These are phyloP conservation scores for Huntiella abstrusa DNA, from an alignment of 2,329 filamentous ascomycete species.

Conservation along the genomic window DNA sequence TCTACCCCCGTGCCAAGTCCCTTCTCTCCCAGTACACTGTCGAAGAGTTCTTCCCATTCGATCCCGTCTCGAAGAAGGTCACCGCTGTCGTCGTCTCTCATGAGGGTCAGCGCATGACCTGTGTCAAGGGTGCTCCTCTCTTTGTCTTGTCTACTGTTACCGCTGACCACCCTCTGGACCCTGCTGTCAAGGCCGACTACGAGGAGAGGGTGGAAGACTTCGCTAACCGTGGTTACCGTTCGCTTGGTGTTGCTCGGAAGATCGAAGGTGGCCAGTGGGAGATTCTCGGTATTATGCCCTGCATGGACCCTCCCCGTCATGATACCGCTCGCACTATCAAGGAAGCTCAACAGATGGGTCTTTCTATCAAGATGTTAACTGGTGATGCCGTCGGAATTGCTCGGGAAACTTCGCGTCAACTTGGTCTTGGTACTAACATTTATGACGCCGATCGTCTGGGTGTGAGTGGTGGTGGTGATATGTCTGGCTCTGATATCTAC, in stretches of 20 bases:
- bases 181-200: conserved; percentile 62
- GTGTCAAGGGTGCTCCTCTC: conserved; percentile 79
- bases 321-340: conserved; percentile 81
- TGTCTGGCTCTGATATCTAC: conserved; percentile 85
- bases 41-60: conserved; percentile 27
- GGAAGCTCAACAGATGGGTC: conserved; percentile 71
- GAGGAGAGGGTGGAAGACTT: conserved; percentile 88
- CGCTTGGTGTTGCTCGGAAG: conserved; percentile 83
- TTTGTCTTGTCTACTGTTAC: conserved; percentile 77
- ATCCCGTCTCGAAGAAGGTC: conserved; percentile 80
- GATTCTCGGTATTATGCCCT: conserved; percentile 34
- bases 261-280: conserved; percentile 67
- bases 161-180: conserved; percentile 62
- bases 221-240: conserved; percentile 82
- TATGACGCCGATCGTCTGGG: conserved; percentile 87
- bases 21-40: conserved; percentile 72
- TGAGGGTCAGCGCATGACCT: conserved; percentile 66
- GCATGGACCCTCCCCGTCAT: conserved; percentile 68
- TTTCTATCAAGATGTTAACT: conserved; percentile 92
- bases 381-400: conserved; percentile 77
- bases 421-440: conserved; percentile 80
- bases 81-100: conserved; percentile 67
- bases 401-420: conserved; percentile 32
- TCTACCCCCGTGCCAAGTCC: conserved; percentile 65
- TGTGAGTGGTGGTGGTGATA: conserved; percentile 75